Base-by-base conservation (phyloP, 371 early-diverging fungal genomes). In the Actinomortierella wolfii region DNA sequence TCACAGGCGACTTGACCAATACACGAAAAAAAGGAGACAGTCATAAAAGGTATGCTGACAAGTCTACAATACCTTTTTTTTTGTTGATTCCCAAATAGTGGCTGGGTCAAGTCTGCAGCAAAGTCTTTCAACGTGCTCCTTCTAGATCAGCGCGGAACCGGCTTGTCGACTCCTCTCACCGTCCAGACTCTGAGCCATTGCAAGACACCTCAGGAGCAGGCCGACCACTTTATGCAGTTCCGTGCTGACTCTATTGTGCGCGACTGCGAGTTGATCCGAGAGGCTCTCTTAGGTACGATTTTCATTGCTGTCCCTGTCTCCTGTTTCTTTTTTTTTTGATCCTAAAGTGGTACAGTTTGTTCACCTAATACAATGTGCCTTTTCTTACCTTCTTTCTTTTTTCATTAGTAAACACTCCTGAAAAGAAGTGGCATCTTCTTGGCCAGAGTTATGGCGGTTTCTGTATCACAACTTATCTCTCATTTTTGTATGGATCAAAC, bases 401-500 rank as follows among this genome's bases (percentile, higher is more conserved):
- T 23, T 15, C n/a, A 14, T 51, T 76, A 62, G 65, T 63, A 0
- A 64, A 61, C 42, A 52, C 41, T 23, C 45, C 63, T 13, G 75
- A 70, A 46, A 73, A 63, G 46, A 83, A 79, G 70, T 69, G 80
- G 56, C 67, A 81, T 20, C 76, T 90, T 17, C 57, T 90, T 24
- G 91, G 91, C 18, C 91, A 89, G 62, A 87, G 87, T 42, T 90
- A 86, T 77, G 91, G 91, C 49, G 91, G 91, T 1, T 90, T 90
- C 65, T 89, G 89, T 63, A 85, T 87, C 48, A 79, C 81, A 6
- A 89, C 91, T 3, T 90, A 89, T 49, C 77, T 90, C n/a, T 87
- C 88, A 43, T 59, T 89, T 45, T 89, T 82, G 86, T 87, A 82
- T 78, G 83, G 43, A 50, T 4, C 9, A 50, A 21, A 50, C 7